Percentiles rank a stretch among this genome's conserved stretches.
Conservation (phyloP, 495 filamentous ascomycete species). For the Pyronema domesticum region DNA sequence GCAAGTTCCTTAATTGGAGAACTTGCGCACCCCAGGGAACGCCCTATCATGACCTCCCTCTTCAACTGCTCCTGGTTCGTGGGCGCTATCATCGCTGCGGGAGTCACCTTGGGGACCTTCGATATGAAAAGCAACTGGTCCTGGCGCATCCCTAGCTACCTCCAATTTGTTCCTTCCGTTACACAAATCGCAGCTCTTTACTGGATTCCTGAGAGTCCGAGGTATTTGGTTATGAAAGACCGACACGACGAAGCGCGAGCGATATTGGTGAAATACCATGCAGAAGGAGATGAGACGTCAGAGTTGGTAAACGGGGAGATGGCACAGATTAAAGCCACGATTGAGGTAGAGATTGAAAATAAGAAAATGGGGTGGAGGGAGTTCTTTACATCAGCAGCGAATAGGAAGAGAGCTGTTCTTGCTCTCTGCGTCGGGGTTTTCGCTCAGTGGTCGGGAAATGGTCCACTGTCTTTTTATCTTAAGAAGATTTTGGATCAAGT, state of each 20-base stretch:
- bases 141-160: slow-evolving; percentile 44
- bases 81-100: slow-evolving; percentile 42
- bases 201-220: slow-evolving; percentile 37
- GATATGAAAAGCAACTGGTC: slow-evolving; percentile 40
- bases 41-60: slow-evolving; percentile 44
- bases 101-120: slow-evolving; percentile 40
- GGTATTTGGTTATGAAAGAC: slow-evolving; percentile 43
- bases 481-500: slow-evolving; percentile 24
- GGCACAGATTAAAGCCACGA: slow-evolving; percentile 41
- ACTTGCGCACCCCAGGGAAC: slow-evolving; percentile 47
- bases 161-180: slow-evolving; percentile 37
- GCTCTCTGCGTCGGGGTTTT: slow-evolving; percentile 41
- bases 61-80: slow-evolving; percentile 51
- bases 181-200: slow-evolving; percentile 37
- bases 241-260: slow-evolving; percentile 38
- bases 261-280: slow-evolving; percentile 44
- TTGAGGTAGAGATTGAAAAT: slow-evolving; percentile 37
- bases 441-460: slow-evolving; percentile 49
- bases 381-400: slow-evolving; percentile 37
- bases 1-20: slow-evolving; percentile 49
- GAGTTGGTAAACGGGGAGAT: slow-evolving; percentile 43
- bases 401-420: slow-evolving; percentile 39
- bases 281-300: slow-evolving; percentile 35
- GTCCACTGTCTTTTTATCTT: slow-evolving; percentile 35
- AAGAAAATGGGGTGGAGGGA: slow-evolving; percentile 39